Conservation (phyloP, 1,284 basidiomycete genomes). For the Tilletia indica region DNA sequence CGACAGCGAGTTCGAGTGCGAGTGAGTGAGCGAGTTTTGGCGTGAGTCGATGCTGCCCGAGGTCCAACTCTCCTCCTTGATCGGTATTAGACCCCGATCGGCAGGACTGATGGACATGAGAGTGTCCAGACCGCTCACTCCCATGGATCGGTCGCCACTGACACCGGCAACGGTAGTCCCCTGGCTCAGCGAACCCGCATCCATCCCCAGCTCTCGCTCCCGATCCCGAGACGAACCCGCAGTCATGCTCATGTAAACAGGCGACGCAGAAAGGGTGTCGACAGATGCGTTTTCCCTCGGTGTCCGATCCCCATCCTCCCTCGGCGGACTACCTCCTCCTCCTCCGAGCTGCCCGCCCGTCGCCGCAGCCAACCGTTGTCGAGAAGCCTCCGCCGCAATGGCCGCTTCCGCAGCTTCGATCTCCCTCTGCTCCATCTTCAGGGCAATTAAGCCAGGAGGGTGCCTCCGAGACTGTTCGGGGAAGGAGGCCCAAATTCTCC, state of each 20-base stretch:
- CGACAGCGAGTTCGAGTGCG: background rate
- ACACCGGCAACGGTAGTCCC: background rate
- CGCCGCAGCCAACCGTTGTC: slow-evolving; percentile 13
- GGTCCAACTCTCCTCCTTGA: slow-evolving; percentile 40
- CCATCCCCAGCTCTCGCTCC: slow-evolving; percentile 12
- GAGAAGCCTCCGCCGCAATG: slow-evolving; percentile 19
- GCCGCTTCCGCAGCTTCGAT: slow-evolving; percentile 11
- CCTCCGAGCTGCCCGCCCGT: background rate
- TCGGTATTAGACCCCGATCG: slow-evolving; percentile 36
- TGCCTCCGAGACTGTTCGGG: slow-evolving; percentile 38
- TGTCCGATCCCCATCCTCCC: slow-evolving; percentile 6
- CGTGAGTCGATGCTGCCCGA: slow-evolving; percentile 19
- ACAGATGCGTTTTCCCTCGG: background rate
- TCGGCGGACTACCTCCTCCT: background rate
- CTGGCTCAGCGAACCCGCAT: background rate
- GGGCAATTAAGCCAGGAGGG: slow-evolving; percentile 40
- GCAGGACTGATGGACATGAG: slow-evolving; percentile 31
- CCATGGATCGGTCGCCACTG: background rate
- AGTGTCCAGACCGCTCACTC: background rate
- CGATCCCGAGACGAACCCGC: background rate
- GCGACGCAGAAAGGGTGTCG: background rate
- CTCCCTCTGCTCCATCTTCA: slow-evolving; percentile 33
- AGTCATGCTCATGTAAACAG: background rate
- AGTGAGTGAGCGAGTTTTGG: background rate
- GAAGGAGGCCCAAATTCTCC: slow-evolving; percentile 38